Conservation (phyloP, 2,329 filamentous ascomycete genomes). For the Colletotrichum truncatum region DNA sequence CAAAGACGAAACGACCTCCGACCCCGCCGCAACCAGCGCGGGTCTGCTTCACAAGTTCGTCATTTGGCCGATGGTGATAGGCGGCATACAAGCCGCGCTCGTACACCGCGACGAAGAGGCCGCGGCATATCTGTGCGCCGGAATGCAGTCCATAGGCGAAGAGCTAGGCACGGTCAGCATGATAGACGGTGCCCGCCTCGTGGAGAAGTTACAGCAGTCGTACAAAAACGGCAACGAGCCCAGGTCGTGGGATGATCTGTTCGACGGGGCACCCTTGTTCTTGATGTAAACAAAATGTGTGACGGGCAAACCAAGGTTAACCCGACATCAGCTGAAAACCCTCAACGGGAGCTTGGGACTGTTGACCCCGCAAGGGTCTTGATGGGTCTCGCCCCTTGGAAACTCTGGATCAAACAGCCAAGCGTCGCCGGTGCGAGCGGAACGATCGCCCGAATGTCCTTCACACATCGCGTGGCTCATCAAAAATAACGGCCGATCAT, state of each 20-base stretch:
- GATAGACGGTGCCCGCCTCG: constrained; percentile 19
- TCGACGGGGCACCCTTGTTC: constrained; percentile 21
- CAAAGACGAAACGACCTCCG: not conserved
- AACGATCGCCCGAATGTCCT: not conserved
- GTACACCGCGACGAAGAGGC: not conserved
- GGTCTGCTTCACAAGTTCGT: constrained; percentile 10
- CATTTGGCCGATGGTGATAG: constrained; percentile 12
- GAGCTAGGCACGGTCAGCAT: constrained; percentile 15
- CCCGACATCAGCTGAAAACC: not conserved
- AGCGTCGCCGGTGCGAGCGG: constrained; percentile 12
- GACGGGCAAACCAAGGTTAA: not conserved
- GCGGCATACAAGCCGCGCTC: constrained; percentile 5
- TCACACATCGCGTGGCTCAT: not conserved
- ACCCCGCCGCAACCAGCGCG: not conserved
- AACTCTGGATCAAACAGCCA: constrained; percentile 19
- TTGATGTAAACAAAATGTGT: not conserved
- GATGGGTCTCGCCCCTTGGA: not conserved
- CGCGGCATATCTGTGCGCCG: not conserved
- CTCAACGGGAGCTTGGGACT: not conserved
- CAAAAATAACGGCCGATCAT: constrained; percentile 1
- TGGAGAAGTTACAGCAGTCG: not conserved
- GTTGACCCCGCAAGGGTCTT: not conserved
- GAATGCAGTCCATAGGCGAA: constrained; percentile 7
- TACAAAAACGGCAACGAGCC: not conserved
- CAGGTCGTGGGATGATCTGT: not conserved